phyloP scores from a whole-genome alignment of 257 asterid genomes.

The Hygrophila difformis region DNA sequence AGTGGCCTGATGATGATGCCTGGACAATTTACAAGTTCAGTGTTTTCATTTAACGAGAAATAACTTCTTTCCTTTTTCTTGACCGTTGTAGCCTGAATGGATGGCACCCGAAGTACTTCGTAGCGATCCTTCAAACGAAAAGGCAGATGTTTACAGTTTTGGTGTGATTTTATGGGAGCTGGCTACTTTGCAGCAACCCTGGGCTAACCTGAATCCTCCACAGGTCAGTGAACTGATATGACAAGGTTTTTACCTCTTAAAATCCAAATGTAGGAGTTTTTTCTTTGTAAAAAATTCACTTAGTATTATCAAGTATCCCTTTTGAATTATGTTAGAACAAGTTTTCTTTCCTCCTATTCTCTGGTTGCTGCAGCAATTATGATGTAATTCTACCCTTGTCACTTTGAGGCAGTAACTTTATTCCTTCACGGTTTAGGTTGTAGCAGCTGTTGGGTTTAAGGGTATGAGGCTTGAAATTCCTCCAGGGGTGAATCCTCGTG shows the following conservation, averaged over 20 bases:
- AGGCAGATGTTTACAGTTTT: constrained; percentile 85
- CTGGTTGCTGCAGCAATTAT: no score
- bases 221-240: constrained; percentile 50
- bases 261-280: not conserved
- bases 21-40: not conserved
- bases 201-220: constrained; percentile 73
- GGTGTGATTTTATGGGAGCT: constrained; percentile 96
- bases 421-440: constrained; percentile 43
- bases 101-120: constrained; percentile 99
- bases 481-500: constrained; percentile 52
- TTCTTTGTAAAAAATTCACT: no score
- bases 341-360: no score
- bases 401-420: not conserved
- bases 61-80: not conserved
- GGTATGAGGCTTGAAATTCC: constrained; percentile 78
- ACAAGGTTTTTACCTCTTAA: not conserved
- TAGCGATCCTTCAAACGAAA: constrained; percentile 84
- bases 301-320: no score
- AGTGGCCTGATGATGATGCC: not conserved
- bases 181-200: constrained; percentile 80
- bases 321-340: no score
- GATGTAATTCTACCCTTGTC: no score
- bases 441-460: constrained; percentile 86
- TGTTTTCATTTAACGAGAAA: constrained; percentile 9
- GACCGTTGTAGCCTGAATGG: constrained; percentile 81